Conservation (phyloP, 371 early-diverging fungal genomes). For the Mortierella sp. region DNA sequence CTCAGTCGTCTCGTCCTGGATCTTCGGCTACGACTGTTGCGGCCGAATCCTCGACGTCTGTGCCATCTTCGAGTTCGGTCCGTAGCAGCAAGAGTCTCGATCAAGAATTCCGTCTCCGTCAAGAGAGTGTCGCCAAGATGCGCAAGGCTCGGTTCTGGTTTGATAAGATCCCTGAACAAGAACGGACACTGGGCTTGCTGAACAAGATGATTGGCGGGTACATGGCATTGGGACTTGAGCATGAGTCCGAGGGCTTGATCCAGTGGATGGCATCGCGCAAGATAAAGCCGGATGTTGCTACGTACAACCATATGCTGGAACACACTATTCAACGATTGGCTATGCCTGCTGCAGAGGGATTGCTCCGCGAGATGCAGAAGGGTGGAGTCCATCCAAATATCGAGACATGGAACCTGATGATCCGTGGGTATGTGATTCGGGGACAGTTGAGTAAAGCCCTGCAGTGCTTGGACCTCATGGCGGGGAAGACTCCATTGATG, state of each 20-base stretch:
- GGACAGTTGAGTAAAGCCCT: constrained; percentile 25
- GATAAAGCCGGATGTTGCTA: constrained; percentile 33
- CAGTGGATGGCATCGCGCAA: constrained; percentile 36
- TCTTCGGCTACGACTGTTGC: neutral
- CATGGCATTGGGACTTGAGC: constrained; percentile 37
- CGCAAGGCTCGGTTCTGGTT: constrained; percentile 41
- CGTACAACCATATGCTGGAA: constrained; percentile 43
- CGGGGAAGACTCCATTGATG: constrained; percentile 5
- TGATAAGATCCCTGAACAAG: constrained; percentile 16
- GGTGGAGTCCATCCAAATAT: constrained; percentile 23
- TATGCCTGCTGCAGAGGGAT: constrained; percentile 33
- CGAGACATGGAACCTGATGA: constrained; percentile 42
- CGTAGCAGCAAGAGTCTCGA: constrained; percentile 35
- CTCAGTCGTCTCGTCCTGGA: neutral
- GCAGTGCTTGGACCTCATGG: constrained; percentile 35
- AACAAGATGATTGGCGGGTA: constrained; percentile 46
- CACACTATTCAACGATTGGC: constrained; percentile 21
- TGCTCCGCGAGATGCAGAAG: constrained; percentile 28
- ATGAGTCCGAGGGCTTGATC: constrained; percentile 34
- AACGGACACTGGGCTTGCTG: constrained; percentile 16
- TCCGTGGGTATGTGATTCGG: constrained; percentile 43
- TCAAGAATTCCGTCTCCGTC: constrained; percentile 18
- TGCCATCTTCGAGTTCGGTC: constrained; percentile 18
- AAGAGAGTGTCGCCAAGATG: constrained; percentile 32
- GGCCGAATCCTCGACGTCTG: neutral